These are phyloP conservation scores for Durio zibethinus DNA, from an alignment of 345 rosid species.

Conservation along the genomic window DNA sequence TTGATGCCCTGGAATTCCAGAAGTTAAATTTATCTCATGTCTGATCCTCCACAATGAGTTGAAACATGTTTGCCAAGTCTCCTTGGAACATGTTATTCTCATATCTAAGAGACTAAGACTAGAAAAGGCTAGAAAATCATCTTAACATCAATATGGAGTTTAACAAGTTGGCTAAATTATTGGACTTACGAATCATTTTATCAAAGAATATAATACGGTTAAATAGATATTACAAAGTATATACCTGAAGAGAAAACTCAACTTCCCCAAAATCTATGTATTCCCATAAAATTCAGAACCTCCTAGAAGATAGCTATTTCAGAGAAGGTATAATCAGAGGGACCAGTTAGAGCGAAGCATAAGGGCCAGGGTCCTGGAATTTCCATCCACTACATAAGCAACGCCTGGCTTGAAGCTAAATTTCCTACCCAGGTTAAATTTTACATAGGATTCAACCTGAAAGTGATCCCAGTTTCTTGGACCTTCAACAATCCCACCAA, in stretches of 20 bases:
- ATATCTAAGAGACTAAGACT: not conserved
- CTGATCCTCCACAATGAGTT: not conserved
- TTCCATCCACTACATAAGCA: conserved; percentile 50
- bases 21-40: not conserved
- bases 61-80: not conserved
- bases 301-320: not conserved
- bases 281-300: not conserved
- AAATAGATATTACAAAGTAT: not conserved
- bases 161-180: not conserved
- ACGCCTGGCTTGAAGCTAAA: conserved; percentile 69
- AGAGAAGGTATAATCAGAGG: conserved; percentile 28
- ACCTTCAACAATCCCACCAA: conserved; percentile 51
- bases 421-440: conserved; percentile 42
- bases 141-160: not conserved
- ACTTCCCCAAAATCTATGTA: conserved; percentile 4
- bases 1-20: not conserved
- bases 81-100: not conserved
- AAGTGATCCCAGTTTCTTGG: conserved; percentile 37
- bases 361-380: conserved; percentile 46
- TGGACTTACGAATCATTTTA: not conserved
- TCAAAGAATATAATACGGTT: not conserved
- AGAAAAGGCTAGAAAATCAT: not conserved
- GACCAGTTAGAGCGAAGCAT: conserved; percentile 81
- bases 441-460: conserved; percentile 65
- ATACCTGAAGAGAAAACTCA: not conserved